Base-by-base conservation (phyloP, 2,329 filamentous ascomycete genomes). In the Cytospora leucostoma region DNA sequence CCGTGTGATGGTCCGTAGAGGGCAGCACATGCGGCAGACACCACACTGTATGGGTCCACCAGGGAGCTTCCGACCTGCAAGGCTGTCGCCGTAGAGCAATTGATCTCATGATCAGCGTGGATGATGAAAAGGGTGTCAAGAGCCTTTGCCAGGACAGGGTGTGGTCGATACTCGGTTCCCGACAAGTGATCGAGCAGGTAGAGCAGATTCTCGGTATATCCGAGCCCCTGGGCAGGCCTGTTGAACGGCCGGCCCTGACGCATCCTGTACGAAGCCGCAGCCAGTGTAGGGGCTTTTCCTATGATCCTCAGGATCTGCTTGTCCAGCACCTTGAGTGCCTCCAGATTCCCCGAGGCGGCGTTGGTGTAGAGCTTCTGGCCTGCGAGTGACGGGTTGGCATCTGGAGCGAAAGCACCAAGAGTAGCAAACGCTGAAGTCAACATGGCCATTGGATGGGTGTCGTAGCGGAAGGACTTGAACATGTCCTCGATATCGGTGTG, bases 21-120 rank as follows among this genome's bases (percentile, higher is more conserved):
- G 0, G 82, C 82, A 0, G 83, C 78, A n/a, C 80, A 79, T 6
- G 82, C 77, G 0, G 82, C 80, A 1, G 82, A 74, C 13, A 85
- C 80, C 19, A 82, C 76, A 66, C 79, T 83, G 65, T 76, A 85
- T 0, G 84, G 83, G 68, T 86, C 84, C 0, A 85, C 80, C 12
- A 86, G 72, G 0, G 81, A 82, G 61, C 80, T 83, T 8, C 84
- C 82, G 21, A 85, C 82, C 62, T 85, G 82, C 17, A 86, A 73
- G 37, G 84, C 78, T 1, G 83, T 81, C 1, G 84, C 82, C 0
- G 83, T 85, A 2, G 82, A 82, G 68, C 82, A 80, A 67, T 85
- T 84, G 71, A 86, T 82, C 65, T 85, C 84, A 69, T 87, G 84
- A 67, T 87, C 84, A 2, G 82, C 80, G 66, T 84, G 82, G 32